These are phyloP conservation scores for Pseudocercospora pini-densiflorae DNA, from an alignment of 2,329 filamentous ascomycete species.

Conservation along the genomic window DNA sequence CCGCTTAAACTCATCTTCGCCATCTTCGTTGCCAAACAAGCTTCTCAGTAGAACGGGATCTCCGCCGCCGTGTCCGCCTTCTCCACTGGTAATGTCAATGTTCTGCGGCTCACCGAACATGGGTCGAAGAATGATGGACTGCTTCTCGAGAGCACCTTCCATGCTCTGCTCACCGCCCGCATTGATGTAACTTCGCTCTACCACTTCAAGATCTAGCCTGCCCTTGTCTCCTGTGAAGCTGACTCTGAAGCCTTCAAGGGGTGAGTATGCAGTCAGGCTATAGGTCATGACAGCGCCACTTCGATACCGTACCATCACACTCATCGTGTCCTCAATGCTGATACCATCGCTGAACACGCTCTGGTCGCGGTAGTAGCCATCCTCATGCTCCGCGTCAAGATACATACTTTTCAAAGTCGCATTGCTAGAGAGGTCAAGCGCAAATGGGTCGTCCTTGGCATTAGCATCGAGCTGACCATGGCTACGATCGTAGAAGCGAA, in stretches of 20 bases:
- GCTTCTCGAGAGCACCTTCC: slow-evolving; percentile 59
- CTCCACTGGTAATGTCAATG: slow-evolving; percentile 57
- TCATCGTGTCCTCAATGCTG: slow-evolving; percentile 69
- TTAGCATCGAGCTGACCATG: slow-evolving; percentile 51
- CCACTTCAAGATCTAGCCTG: slow-evolving; percentile 64
- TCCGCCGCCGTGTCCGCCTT: slow-evolving; percentile 65
- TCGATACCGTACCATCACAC: slow-evolving; percentile 61
- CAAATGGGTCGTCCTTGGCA: slow-evolving; percentile 62
- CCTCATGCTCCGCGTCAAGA: slow-evolving; percentile 66
- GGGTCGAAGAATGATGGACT: slow-evolving; percentile 56
- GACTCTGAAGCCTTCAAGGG: slow-evolving; percentile 65
- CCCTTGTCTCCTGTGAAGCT: slow-evolving; percentile 64
- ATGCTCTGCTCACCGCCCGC: slow-evolving; percentile 62
- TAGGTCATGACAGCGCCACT: slow-evolving; percentile 64
- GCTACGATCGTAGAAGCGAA: slow-evolving; percentile 56
- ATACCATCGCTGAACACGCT: slow-evolving; percentile 67
- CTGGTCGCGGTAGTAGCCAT: slow-evolving; percentile 65
- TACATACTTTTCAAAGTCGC: slow-evolving; percentile 63
- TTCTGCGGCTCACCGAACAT: slow-evolving; percentile 62
- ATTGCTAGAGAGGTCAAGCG: slow-evolving; percentile 59
- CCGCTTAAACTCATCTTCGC: slow-evolving; percentile 45
- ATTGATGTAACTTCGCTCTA: slow-evolving; percentile 64
- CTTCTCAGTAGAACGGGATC: slow-evolving; percentile 63
- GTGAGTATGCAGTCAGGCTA: slow-evolving; percentile 63
- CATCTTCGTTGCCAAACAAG: slow-evolving; percentile 57